Evolutionary conservation across 2,329 filamentous ascomycete genomes (phyloP).

Genomic region (Neofusicoccum laricinum): DNA sequence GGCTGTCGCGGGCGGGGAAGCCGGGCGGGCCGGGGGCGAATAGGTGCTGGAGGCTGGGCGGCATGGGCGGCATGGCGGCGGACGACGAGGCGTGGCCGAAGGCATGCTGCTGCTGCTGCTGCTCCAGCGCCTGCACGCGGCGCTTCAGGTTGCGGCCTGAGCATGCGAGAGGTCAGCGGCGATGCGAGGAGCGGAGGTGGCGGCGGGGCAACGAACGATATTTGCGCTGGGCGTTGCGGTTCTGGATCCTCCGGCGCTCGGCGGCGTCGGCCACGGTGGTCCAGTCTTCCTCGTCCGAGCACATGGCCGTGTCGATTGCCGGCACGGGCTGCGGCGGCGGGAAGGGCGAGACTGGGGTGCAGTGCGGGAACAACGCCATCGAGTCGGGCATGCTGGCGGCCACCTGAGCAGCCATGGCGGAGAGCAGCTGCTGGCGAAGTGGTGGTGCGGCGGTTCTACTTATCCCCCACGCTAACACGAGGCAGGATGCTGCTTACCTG

Average conservation of each 20-base stretch:
- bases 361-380: background rate
- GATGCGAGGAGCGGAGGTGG: background rate
- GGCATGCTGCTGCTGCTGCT: background rate
- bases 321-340: background rate
- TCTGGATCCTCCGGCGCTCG: conserved; percentile 83
- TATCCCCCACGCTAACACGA: background rate
- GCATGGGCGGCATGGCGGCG: background rate
- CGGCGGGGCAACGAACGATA: conserved; percentile 63
- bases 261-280: conserved; percentile 91
- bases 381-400: background rate
- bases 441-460: background rate
- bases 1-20: background rate
- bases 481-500: no score
- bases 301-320: background rate
- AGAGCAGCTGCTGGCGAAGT: background rate
- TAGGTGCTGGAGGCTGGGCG: background rate
- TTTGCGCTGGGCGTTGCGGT: conserved; percentile 87
- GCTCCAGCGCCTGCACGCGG: background rate
- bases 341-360: background rate
- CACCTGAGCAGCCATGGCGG: background rate
- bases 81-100: background rate
- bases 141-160: background rate
- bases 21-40: background rate
- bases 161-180: background rate
- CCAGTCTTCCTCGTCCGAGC: conserved; percentile 70